Conservation (phyloP, 306 rosid species). For the Cyamopsis tetragonoloba region DNA sequence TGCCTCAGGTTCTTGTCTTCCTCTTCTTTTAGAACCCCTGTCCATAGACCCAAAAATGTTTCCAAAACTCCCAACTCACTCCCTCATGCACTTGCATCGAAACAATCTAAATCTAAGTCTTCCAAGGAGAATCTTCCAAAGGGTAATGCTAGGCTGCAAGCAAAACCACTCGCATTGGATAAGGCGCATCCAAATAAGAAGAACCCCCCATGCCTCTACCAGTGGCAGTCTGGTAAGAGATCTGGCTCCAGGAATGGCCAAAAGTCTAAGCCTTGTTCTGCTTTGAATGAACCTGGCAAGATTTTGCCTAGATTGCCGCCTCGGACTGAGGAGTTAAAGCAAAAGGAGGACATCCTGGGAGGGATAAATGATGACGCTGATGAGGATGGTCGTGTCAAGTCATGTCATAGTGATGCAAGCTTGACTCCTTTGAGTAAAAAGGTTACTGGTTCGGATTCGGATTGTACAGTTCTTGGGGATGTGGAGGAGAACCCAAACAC, state of each 20-base stretch:
- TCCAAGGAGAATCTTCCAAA: conserved; percentile 48
- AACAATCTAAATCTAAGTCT: conserved; percentile 34
- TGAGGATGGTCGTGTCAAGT: conserved; percentile 27
- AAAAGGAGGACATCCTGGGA: conserved; percentile 24
- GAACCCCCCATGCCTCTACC: conserved; percentile 54
- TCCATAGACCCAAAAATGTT: conserved; percentile 27
- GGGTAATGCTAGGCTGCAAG: conserved; percentile 18
- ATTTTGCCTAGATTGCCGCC: conserved; percentile 26
- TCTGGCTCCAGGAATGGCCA: conserved; percentile 32
- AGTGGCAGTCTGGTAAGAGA: conserved; percentile 59
- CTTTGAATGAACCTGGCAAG: conserved; percentile 22
- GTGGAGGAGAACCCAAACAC: conserved; percentile 32
- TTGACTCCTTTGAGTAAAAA: conserved; percentile 49
- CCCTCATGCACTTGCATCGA: conserved; percentile 25
- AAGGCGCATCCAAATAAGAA: conserved; percentile 28
- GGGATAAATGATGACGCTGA: conserved; percentile 26
- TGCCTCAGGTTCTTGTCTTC: conserved; percentile 73
- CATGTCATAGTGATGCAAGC: conserved; percentile 26
- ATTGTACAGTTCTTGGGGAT: conserved; percentile 23
- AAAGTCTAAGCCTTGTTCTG: conserved; percentile 36
- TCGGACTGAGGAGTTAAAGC: conserved; percentile 33
- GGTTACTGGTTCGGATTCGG: conserved; percentile 25
- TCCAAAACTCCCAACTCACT: conserved; percentile 49
- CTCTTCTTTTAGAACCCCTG: conserved; percentile 42
- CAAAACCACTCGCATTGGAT: conserved; percentile 16